Evolutionary conservation across 805 yeast genomes (phyloP).

Genomic region (Kodamaea leandrae): DNA sequence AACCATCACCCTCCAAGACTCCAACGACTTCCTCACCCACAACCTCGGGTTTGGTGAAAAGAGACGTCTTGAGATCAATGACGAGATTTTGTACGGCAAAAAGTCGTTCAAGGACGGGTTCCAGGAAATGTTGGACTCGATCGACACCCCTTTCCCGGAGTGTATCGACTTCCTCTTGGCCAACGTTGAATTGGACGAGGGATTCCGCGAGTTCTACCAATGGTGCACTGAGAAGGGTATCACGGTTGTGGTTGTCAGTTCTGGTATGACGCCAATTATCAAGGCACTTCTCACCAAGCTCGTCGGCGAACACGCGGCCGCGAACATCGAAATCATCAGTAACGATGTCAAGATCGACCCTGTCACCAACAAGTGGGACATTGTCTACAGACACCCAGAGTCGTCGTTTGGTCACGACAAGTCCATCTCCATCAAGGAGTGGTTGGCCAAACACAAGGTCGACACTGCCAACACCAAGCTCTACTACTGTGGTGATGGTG

Average conservation of each 20-base stretch:
- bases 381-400: constrained; percentile 75
- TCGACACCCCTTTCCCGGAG: constrained; percentile 71
- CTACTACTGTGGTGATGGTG: constrained; percentile 98
- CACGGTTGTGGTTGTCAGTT: constrained; percentile 83
- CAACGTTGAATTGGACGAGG: constrained; percentile 79
- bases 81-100: constrained; percentile 67
- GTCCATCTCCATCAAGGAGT: constrained; percentile 68
- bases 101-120: constrained; percentile 80
- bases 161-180: constrained; percentile 70
- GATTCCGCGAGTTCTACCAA: constrained; percentile 75
- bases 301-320: constrained; percentile 71
- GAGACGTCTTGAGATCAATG: constrained; percentile 64
- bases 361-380: constrained; percentile 70
- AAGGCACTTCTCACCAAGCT: constrained; percentile 68
- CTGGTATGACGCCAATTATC: constrained; percentile 94
- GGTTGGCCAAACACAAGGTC: constrained; percentile 31
- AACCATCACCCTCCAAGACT: constrained; percentile 91
- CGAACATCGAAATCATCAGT: constrained; percentile 44
- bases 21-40: constrained; percentile 90
- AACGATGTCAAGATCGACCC: constrained; percentile 62
- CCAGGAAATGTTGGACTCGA: constrained; percentile 76
- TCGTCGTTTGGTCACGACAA: constrained; percentile 94
- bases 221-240: constrained; percentile 73
- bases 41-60: constrained; percentile 79
- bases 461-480: constrained; percentile 31